Evolutionary conservation across 345 rosid genomes (phyloP), one percentile per base, ranked within the genome.

Genomic region (Sisymbrium irio): DNA sequence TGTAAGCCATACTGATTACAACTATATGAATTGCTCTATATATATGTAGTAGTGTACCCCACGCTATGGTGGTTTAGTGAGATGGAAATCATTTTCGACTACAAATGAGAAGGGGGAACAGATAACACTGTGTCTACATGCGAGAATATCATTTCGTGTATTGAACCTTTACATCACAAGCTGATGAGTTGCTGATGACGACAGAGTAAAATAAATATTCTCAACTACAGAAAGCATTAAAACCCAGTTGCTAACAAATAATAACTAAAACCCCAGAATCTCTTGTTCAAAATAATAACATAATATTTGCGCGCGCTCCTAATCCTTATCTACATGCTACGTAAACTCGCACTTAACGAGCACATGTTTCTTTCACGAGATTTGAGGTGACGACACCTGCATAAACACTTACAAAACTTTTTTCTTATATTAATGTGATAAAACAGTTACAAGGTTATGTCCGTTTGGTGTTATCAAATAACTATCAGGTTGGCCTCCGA

Each of bases 1-100:
- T 10, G 12, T 41, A 28, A 7, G 10, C 53, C 49, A 67, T 28
- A 47, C 10, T 57, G 35, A 27, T 27, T 11, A 68, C 30, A 28
- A 27, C 25, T 17, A 37, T 1, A 55, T 32, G 5, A 42, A 46
- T n/a, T 11, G 50, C 40, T 36, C 28, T 4, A 9, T 25, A 19
- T 49, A 22, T n/a, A n/a, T n/a, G n/a, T n/a, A n/a, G n/a, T 37
- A 62, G 53, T 35, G 59, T 65, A 13, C 42, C 78, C 78, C 73
- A 74, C 37, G 56, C 15, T 5, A 40, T 66, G 78, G 78, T 74
- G 78, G 78, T 67, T 67, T 67, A n/a, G 62, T 67, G 78, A 74
- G 51, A 66, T 67, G 78, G 62, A 74, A 39, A 20, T 47, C 73
- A 74, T 74, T 66, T 39, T 47, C 36, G 67, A 47, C 37, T 30